phyloP scores from a whole-genome alignment of 257 asterid species.

The Oldenlandia corymbosa region DNA sequence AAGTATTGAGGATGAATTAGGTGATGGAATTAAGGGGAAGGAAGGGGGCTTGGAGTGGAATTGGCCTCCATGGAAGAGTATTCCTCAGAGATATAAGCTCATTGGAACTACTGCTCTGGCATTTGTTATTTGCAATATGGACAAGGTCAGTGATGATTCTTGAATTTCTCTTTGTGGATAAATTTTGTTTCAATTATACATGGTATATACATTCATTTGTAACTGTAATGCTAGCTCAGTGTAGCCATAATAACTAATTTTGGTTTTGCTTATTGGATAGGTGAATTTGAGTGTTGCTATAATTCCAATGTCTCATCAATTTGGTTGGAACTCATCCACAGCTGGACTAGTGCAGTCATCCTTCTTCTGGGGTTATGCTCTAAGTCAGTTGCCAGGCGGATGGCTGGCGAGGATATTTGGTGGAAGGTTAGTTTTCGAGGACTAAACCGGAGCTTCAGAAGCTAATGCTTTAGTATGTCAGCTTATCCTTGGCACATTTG shows the following conservation, averaged over 20 bases:
- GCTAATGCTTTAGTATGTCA: conserved; percentile 6
- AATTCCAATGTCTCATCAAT: conserved; percentile 97
- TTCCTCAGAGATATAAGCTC: conserved; percentile 83
- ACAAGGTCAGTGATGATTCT: conserved; percentile 52
- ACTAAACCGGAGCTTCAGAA: conserved; percentile 10
- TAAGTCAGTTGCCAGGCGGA: conserved; percentile 98
- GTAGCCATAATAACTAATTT: conserved; percentile 11
- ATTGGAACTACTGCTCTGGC: conserved; percentile 93
- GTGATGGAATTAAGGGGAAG: conserved; percentile 23
- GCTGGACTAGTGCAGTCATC: conserved; percentile 99
- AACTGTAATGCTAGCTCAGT: neutral
- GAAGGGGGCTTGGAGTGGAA: conserved; percentile 43
- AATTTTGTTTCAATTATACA: neutral
- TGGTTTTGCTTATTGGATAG: conserved; percentile 32
- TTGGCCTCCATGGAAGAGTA: conserved; percentile 91
- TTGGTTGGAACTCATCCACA: conserved; percentile 87
- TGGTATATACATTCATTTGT: too few relatives aligned
- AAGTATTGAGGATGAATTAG: conserved; percentile 23
- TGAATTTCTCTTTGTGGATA: neutral
- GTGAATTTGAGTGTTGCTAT: conserved; percentile 94
- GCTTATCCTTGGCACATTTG: neutral
- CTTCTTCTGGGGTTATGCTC: conserved; percentile 99
- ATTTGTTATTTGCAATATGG: conserved; percentile 93
- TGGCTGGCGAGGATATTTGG: conserved; percentile 92
- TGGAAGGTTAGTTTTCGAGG: conserved; percentile 73